These are phyloP conservation scores for Yamadazyma ubonensis DNA, from an alignment of 805 yeast genomes.

Conservation along the genomic window DNA sequence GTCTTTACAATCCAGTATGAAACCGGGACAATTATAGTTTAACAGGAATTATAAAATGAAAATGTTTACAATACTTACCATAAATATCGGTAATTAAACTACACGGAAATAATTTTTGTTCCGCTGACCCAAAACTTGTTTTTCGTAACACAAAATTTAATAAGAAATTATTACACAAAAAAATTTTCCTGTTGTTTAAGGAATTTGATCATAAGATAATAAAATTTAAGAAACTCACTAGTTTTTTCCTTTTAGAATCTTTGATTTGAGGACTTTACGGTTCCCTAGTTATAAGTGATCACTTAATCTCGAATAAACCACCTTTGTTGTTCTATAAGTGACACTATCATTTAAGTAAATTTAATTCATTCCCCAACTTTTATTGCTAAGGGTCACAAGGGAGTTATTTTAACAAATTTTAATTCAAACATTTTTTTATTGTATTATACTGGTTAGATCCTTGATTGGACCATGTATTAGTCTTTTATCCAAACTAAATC, in stretches of 20 bases:
- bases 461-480: conserved; percentile 4
- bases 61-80: too few relatives aligned
- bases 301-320: too few relatives aligned
- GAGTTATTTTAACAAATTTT: background rate
- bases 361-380: background rate
- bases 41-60: too few relatives aligned
- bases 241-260: conserved; percentile 6
- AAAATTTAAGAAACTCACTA: conserved; percentile 9
- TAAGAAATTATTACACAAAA: conserved; percentile 8
- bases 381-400: conserved; percentile 6
- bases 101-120: too few relatives aligned
- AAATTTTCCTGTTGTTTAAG: conserved; percentile 6
- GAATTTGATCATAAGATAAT: conserved; percentile 12
- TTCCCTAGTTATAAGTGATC: background rate
- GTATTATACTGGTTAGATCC: conserved; percentile 3
- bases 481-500: background rate
- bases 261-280: background rate
- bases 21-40: too few relatives aligned
- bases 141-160: too few relatives aligned
- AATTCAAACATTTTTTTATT: background rate
- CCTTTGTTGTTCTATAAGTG: too few relatives aligned
- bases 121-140: too few relatives aligned
- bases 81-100: too few relatives aligned
- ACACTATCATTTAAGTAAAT: too few relatives aligned
- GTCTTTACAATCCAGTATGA: too few relatives aligned